Conservation (phyloP, 306 rosid genomes). For the Cicer arietinum region DNA sequence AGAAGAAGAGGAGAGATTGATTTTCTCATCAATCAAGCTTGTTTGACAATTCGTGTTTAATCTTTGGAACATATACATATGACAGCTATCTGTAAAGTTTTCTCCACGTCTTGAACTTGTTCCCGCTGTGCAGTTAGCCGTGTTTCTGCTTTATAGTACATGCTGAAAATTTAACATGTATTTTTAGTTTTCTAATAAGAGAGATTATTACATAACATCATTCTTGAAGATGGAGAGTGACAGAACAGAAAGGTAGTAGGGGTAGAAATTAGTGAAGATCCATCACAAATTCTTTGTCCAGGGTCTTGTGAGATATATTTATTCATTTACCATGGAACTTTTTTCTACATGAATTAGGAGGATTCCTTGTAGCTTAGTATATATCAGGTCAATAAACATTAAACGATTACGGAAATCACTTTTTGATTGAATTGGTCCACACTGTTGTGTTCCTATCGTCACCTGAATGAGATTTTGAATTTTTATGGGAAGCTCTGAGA, state of each 20-base stretch:
- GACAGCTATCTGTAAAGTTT: slow-evolving; percentile 8
- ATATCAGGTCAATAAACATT: no score
- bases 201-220: neutral
- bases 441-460: no score
- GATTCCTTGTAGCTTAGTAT: no score
- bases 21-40: slow-evolving; percentile 16
- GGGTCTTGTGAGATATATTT: neutral
- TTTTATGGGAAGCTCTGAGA: no score
- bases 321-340: neutral
- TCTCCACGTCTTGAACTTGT: slow-evolving; percentile 3
- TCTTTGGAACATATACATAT: neutral
- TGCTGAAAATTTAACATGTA: neutral
- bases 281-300: neutral
- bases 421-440: no score
- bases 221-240: neutral
- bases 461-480: no score
- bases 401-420: no score
- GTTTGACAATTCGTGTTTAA: neutral
- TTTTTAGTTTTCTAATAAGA: slow-evolving; percentile 4
- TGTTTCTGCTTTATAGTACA: slow-evolving; percentile 25
- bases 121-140: slow-evolving; percentile 31
- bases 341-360: no score
- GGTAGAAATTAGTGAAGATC: neutral
- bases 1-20: slow-evolving; percentile 68
- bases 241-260: neutral